phyloP scores from a whole-genome alignment of 2,329 filamentous ascomycete genomes.

The Phaeosphaeria sp. region DNA sequence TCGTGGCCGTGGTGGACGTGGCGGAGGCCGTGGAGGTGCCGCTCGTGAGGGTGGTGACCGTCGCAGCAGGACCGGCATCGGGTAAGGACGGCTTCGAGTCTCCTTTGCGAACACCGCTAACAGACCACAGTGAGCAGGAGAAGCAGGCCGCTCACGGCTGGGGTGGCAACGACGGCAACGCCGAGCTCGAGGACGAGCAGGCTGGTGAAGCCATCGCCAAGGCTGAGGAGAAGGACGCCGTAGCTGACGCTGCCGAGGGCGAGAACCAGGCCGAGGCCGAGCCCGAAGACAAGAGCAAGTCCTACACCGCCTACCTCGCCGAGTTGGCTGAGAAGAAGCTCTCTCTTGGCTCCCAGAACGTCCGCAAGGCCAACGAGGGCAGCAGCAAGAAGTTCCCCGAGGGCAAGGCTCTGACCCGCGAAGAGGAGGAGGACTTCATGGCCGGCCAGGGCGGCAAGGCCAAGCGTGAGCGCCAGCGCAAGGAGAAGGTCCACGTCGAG shows the following conservation, averaged over 20 bases:
- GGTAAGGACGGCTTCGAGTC: conserved; percentile 53
- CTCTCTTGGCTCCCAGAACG: conserved; percentile 70
- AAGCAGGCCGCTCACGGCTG: conserved; percentile 91
- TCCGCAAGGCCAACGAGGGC: conserved; percentile 93
- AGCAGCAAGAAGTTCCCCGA: conserved; percentile 92
- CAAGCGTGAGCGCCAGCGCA: conserved; percentile 83
- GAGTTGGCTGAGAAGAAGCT: conserved; percentile 79
- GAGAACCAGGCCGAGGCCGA: conserved; percentile 58
- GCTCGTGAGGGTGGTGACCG: conserved; percentile 63
- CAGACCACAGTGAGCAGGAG: conserved; percentile 69
- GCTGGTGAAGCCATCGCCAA: conserved; percentile 89
- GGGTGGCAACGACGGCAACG: conserved; percentile 81
- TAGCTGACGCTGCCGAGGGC: conserved; percentile 45
- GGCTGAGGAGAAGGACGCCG: conserved; percentile 76
- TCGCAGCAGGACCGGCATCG: conserved; percentile 66
- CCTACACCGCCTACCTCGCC: conserved; percentile 86
- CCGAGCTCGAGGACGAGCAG: conserved; percentile 89
- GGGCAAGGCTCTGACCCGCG: conserved; percentile 71
- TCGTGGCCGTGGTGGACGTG: conserved; percentile 57
- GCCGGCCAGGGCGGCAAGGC: conserved; percentile 76
- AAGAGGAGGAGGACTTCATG: conserved; percentile 76
- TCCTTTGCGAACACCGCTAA: conserved; percentile 18
- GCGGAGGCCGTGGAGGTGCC: conserved; percentile 55
- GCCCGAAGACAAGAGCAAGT: conserved; percentile 86
- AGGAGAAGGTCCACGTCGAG: conserved; percentile 88